These are phyloP conservation scores for Solanum stenotomum DNA, from an alignment of 257 asterid species.

Conservation along the genomic window DNA sequence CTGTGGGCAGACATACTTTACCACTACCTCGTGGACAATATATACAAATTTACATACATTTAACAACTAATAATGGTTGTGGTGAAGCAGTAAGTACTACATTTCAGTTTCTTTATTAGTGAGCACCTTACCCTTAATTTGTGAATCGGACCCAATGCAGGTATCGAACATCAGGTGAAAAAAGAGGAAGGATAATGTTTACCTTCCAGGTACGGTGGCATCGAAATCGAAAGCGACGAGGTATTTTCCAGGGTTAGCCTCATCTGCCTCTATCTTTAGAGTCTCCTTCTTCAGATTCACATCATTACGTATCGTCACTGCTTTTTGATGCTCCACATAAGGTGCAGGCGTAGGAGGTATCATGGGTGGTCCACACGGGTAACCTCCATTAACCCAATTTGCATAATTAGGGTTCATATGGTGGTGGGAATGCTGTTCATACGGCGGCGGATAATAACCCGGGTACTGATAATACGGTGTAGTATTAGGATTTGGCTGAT, in stretches of 20 bases:
- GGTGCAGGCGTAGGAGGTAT: constrained; percentile 30
- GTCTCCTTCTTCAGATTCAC: constrained; percentile 92
- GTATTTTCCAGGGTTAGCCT: constrained; percentile 62
- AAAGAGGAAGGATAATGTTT: background rate
- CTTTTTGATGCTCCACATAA: constrained; percentile 95
- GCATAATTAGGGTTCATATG: constrained; percentile 30
- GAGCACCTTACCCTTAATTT: too few relatives aligned
- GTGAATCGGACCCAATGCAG: background rate
- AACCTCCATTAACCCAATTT: constrained; percentile 61
- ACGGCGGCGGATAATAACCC: constrained; percentile 75
- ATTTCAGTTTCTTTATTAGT: background rate
- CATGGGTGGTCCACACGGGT: constrained; percentile 14
- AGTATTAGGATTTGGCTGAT: constrained; percentile 46
- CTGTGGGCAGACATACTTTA: too few relatives aligned
- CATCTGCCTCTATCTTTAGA: constrained; percentile 66
- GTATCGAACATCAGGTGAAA: constrained; percentile 39
- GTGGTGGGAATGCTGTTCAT: background rate
- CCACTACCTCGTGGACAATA: background rate
- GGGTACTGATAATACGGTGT: constrained; percentile 82
- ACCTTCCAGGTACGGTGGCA: constrained; percentile 92
- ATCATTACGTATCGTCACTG: constrained; percentile 87
- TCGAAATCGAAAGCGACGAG: constrained; percentile 88
- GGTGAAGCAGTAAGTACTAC: background rate
- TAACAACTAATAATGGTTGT: background rate
- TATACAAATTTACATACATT: background rate